These are phyloP conservation scores for Pseudozyma hubeiensis DNA, from an alignment of 1,284 basidiomycete genomes.

Conservation along the genomic window DNA sequence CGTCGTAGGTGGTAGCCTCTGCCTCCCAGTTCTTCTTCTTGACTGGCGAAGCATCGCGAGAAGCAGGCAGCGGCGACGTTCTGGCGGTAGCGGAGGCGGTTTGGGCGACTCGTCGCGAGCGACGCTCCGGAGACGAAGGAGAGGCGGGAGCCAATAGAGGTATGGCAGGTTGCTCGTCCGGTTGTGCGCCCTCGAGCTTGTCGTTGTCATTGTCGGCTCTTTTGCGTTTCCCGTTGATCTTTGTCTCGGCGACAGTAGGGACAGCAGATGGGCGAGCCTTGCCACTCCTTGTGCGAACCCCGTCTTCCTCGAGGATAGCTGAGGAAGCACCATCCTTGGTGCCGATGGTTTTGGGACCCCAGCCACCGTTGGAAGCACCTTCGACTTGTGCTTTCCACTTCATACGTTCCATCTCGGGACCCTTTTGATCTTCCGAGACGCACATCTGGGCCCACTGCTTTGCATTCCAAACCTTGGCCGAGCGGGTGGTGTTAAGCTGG, in stretches of 20 bases:
- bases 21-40: conserved; percentile 57
- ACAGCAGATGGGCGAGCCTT: conserved; percentile 23
- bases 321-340: conserved; percentile 26
- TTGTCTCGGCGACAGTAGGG: conserved; percentile 2
- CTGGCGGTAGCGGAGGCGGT: conserved; percentile 6
- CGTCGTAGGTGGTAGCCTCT: conserved; percentile 51
- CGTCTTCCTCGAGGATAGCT: conserved; percentile 52
- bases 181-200: conserved; percentile 7
- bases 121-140: conserved; percentile 22
- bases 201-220: conserved; percentile 17
- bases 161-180: conserved; percentile 16
- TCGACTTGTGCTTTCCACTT: conserved; percentile 60
- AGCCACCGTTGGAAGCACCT: conserved; percentile 47
- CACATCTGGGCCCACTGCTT: conserved; percentile 67
- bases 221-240: conserved; percentile 27
- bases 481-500: conserved; percentile 65
- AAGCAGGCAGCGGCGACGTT: conserved; percentile 11
- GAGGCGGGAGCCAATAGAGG: conserved; percentile 11
- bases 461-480: conserved; percentile 61
- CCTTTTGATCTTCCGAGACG: conserved; percentile 48
- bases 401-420: conserved; percentile 64
- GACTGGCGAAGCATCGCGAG: conserved; percentile 31
- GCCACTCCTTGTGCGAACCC: conserved; percentile 60
- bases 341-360: conserved; percentile 47
- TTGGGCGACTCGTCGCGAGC: conserved; percentile 21